Conservation (phyloP, 108 stramenopile genomes). For the Halocafeteria seosinensis region DNA sequence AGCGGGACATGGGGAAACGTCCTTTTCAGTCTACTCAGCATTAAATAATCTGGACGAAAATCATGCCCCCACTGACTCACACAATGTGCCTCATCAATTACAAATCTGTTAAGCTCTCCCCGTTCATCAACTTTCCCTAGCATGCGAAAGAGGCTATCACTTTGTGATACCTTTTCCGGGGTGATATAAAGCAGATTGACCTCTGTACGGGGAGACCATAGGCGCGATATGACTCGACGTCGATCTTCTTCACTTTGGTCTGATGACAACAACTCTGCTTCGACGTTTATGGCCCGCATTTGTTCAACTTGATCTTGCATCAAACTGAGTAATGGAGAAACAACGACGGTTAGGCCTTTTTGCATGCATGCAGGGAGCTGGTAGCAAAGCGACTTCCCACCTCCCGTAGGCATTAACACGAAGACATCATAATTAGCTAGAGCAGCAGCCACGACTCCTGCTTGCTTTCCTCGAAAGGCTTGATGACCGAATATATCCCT, state of each 20-base stretch:
- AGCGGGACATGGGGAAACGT: slow-evolving; percentile 83
- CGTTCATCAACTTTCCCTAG: slow-evolving; percentile 41
- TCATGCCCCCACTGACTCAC: slow-evolving; percentile 79
- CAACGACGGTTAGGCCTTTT: slow-evolving; percentile 72
- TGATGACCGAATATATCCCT: slow-evolving; percentile 51
- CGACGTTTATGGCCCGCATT: slow-evolving; percentile 58
- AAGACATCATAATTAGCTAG: slow-evolving; percentile 75
- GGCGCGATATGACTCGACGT: slow-evolving; percentile 27
- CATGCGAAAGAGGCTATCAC: slow-evolving; percentile 48
- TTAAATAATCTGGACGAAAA: slow-evolving; percentile 74
- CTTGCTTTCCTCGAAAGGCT: slow-evolving; percentile 70
- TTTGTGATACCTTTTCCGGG: slow-evolving; percentile 73
- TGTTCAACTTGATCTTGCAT: slow-evolving; percentile 90
- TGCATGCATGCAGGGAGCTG: slow-evolving; percentile 87
- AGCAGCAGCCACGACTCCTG: slow-evolving; percentile 67
- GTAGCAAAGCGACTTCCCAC: slow-evolving; percentile 81
- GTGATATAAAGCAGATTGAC: slow-evolving; percentile 92
- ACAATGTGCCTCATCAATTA: slow-evolving; percentile 96
- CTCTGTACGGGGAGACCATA: background rate
- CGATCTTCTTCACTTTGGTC: slow-evolving; percentile 62
- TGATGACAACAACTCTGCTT: slow-evolving; percentile 56
- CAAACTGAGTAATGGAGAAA: slow-evolving; percentile 80
- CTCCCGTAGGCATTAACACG: slow-evolving; percentile 95
- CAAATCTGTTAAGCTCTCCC: slow-evolving; percentile 69
- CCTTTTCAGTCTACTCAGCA: slow-evolving; percentile 49